phyloP scores from a whole-genome alignment of 148 eudicot species.

The Drosera capensis region DNA sequence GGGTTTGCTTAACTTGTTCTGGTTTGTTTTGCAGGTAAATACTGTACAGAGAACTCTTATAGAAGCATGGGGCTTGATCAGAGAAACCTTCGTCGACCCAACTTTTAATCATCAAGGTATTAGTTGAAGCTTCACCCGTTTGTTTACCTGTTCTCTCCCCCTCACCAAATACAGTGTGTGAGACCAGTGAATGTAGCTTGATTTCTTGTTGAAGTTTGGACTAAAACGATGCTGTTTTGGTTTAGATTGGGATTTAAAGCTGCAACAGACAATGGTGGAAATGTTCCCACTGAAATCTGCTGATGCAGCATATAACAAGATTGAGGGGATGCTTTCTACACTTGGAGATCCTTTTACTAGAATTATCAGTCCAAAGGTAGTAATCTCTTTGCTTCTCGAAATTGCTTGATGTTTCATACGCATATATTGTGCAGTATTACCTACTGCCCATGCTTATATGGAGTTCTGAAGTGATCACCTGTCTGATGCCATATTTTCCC shows the following conservation, averaged over 20 bases:
- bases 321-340: constrained; percentile 78
- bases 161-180: background rate
- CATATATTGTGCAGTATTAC: no score
- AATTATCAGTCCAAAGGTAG: constrained; percentile 93
- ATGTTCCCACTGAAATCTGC: constrained; percentile 86
- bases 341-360: constrained; percentile 94
- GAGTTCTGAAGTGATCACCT: background rate
- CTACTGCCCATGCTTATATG: background rate
- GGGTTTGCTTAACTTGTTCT: background rate
- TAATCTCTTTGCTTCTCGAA: constrained; percentile 5
- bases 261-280: constrained; percentile 96
- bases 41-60: constrained; percentile 85
- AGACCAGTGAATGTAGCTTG: background rate
- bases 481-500: constrained; percentile 2
- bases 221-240: background rate
- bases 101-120: constrained; percentile 90
- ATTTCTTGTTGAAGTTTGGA: background rate
- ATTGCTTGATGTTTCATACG: background rate
- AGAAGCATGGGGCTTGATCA: constrained; percentile 92
- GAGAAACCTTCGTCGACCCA: constrained; percentile 86
- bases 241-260: constrained; percentile 85
- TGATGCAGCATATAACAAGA: constrained; percentile 89
- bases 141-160: background rate
- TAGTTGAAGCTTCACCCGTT: background rate
- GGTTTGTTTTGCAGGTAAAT: constrained; percentile 40